Evolutionary conservation across 805 yeast species (phyloP).

Genomic region (Wickerhamiella australiensis): DNA sequence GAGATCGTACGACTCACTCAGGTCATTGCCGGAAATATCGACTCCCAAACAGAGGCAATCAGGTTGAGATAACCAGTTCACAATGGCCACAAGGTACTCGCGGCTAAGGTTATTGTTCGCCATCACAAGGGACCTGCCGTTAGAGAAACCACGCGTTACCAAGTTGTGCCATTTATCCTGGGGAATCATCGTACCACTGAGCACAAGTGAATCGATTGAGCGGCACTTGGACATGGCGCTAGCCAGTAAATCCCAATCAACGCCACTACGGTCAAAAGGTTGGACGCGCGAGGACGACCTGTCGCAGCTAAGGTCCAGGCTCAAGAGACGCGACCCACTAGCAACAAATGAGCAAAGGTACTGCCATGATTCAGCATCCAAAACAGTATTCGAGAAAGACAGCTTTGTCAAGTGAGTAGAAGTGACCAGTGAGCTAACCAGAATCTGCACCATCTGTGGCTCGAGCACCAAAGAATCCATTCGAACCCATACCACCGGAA

Average conservation of each 20-base stretch:
- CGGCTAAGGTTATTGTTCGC: conserved; percentile 58
- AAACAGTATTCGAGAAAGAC: conserved; percentile 65
- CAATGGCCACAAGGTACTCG: conserved; percentile 45
- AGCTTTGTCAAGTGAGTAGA: conserved; percentile 58
- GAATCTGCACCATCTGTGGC: conserved; percentile 59
- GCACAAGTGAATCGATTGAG: conserved; percentile 65
- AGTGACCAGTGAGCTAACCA: conserved; percentile 57
- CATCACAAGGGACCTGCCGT: conserved; percentile 56
- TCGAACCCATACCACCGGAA: conserved; percentile 63
- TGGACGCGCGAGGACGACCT: conserved; percentile 18
- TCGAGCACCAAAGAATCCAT: conserved; percentile 71
- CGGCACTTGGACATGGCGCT: conserved; percentile 57
- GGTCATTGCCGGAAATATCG: conserved; percentile 75
- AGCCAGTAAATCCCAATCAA: conserved; percentile 73
- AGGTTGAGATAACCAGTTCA: conserved; percentile 43
- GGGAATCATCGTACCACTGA: conserved; percentile 70
- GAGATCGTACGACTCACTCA: conserved; percentile 23
- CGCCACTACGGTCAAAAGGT: conserved; percentile 44
- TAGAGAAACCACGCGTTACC: conserved; percentile 36
- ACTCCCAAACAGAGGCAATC: conserved; percentile 47
- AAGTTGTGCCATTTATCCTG: conserved; percentile 30
- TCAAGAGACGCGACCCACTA: conserved; percentile 35
- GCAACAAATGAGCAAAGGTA: conserved; percentile 63
- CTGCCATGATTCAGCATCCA: conserved; percentile 66
- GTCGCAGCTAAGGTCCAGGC: conserved; percentile 25